Evolutionary conservation across 805 yeast species (phyloP).

Genomic region (Saccharomycopsis fodiens): DNA sequence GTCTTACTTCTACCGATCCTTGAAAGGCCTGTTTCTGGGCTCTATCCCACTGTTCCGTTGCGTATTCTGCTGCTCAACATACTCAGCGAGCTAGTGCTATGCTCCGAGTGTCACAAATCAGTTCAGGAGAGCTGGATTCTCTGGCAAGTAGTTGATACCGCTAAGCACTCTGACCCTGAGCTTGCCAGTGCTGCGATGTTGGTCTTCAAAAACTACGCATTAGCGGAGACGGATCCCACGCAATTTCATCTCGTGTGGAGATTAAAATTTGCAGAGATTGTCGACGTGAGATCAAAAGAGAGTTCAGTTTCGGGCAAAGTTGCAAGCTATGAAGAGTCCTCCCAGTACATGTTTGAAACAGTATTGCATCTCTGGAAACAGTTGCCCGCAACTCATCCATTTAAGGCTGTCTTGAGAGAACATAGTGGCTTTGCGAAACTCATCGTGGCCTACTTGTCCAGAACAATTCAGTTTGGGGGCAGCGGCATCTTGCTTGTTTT

Average conservation of each 20-base stretch:
- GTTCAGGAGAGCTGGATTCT: too few species aligned
- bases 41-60: neutral
- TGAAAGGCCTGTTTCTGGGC: neutral
- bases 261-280: too few species aligned
- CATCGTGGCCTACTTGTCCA: neutral
- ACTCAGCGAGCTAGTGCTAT: too few species aligned
- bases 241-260: too few species aligned
- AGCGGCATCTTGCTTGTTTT: neutral
- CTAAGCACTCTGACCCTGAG: too few species aligned
- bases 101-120: too few species aligned
- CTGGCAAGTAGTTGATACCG: too few species aligned
- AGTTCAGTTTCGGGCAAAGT: too few species aligned
- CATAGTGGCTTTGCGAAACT: neutral
- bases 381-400: neutral
- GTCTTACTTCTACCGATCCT: neutral
- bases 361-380: neutral
- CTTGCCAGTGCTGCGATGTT: neutral
- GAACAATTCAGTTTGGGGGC: neutral
- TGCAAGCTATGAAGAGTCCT: neutral
- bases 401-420: neutral
- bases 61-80: neutral
- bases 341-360: neutral
- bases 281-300: too few species aligned
- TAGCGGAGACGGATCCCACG: too few species aligned
- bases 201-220: neutral